These are phyloP conservation scores for Saxophila tyrrhenica DNA, from an alignment of 495 filamentous ascomycete genomes.

Conservation along the genomic window DNA sequence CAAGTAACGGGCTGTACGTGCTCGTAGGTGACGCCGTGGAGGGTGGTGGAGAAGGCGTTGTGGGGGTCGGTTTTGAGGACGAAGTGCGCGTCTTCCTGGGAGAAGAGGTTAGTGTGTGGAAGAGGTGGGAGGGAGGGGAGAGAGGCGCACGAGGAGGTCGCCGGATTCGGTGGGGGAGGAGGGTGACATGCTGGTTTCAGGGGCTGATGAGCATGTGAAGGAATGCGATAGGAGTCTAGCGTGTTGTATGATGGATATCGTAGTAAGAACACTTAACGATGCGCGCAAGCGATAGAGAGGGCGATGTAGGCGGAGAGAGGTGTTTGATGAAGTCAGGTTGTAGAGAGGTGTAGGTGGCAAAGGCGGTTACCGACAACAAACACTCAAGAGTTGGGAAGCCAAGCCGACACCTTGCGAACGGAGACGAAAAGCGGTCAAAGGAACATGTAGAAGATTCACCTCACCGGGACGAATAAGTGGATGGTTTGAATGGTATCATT, in stretches of 20 bases:
- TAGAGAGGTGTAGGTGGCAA: neutral
- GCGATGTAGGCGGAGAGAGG: neutral
- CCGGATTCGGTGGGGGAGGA: neutral
- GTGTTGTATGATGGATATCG: too few species aligned
- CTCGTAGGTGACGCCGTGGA: neutral
- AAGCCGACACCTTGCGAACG: neutral
- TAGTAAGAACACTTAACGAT: neutral
- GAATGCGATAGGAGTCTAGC: too few species aligned
- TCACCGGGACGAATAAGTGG: neutral
- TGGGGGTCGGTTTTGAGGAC: neutral
- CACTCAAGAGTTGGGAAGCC: too few species aligned
- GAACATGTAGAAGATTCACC: neutral
- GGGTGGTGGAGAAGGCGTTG: neutral
- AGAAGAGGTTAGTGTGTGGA: neutral
- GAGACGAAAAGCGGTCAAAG: neutral
- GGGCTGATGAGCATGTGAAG: neutral
- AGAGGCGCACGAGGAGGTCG: neutral
- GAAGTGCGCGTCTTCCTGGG: neutral
- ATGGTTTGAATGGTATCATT: neutral
- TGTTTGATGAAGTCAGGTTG: neutral
- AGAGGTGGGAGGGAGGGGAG: neutral
- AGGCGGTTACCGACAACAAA: too few species aligned
- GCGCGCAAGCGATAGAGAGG: neutral
- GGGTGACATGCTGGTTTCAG: neutral
- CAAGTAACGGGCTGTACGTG: neutral